These are phyloP conservation scores for Globisporangium paroecandrum DNA, from an alignment of 352 stramenopile genomes.

Conservation along the genomic window DNA sequence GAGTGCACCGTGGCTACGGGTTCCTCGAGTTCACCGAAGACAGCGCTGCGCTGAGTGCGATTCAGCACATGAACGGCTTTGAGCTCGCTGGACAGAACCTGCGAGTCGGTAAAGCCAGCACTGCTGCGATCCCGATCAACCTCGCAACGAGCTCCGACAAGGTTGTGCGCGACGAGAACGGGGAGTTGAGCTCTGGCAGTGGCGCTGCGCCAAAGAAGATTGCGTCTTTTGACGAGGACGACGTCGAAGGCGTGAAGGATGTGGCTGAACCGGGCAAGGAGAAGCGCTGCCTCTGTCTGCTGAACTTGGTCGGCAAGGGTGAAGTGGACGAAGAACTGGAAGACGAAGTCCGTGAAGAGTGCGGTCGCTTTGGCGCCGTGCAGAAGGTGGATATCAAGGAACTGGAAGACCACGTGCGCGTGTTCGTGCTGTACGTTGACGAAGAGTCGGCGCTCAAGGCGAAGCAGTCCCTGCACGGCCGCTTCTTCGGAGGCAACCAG, in stretches of 20 bases:
- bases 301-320: slow-evolving; percentile 67
- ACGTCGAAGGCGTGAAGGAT: slow-evolving; percentile 59
- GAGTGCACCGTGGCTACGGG: slow-evolving; percentile 65
- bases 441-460: slow-evolving; percentile 41
- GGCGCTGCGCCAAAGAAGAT: slow-evolving; percentile 22
- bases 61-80: slow-evolving; percentile 84
- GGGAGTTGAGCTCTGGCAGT: slow-evolving; percentile 6
- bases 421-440: slow-evolving; percentile 73
- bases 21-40: slow-evolving; percentile 76
- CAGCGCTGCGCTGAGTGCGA: slow-evolving; percentile 51
- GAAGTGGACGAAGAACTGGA: slow-evolving; percentile 72
- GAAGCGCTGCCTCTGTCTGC: slow-evolving; percentile 62
- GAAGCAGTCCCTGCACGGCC: slow-evolving; percentile 59
- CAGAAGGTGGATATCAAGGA: slow-evolving; percentile 59
- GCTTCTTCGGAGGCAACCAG: slow-evolving; percentile 76
- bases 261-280: slow-evolving; percentile 22
- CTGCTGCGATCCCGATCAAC: slow-evolving; percentile 63
- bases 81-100: slow-evolving; percentile 71
- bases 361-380: slow-evolving; percentile 56
- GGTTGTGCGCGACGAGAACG: slow-evolving; percentile 34
- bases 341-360: slow-evolving; percentile 67
- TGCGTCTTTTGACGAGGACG: slow-evolving; percentile 43
- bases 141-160: slow-evolving; percentile 65
- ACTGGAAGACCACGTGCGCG: slow-evolving; percentile 62
- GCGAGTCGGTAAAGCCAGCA: slow-evolving; percentile 75